phyloP scores from a whole-genome alignment of 441 rosid species.

The Erodium texanum region DNA sequence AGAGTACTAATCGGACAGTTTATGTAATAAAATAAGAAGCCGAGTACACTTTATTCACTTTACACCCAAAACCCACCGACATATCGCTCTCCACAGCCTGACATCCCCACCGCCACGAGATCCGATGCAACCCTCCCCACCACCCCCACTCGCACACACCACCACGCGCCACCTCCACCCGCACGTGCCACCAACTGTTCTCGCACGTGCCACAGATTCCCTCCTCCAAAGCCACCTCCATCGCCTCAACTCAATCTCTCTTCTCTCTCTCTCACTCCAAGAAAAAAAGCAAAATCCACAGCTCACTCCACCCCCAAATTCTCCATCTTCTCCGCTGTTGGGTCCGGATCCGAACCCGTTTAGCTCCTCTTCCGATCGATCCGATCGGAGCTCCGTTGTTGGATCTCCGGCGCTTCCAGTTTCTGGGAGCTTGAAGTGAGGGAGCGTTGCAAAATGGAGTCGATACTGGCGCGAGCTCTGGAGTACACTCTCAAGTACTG shows the following conservation, averaged over 20 bases:
- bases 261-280: neutral
- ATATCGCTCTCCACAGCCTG: neutral
- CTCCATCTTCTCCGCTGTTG: neutral
- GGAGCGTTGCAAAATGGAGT: slow-evolving; percentile 51
- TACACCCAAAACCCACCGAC: neutral
- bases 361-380: neutral
- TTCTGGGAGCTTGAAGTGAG: neutral
- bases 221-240: neutral
- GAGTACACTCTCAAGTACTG: slow-evolving; percentile 99
- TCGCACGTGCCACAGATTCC: neutral
- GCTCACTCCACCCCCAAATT: neutral
- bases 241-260: neutral
- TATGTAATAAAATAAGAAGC: no score
- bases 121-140: neutral
- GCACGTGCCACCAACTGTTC: neutral
- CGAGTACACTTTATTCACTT: no score
- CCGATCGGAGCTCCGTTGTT: neutral
- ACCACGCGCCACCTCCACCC: neutral
- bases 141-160: no score
- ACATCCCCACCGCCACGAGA: neutral
- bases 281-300: neutral
- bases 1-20: no score
- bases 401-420: slow-evolving; percentile 1
- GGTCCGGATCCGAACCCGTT: neutral
- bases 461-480: slow-evolving; percentile 81